Evolutionary conservation across 495 filamentous ascomycete species (phyloP).

Genomic region (Trichoderma reesei): DNA sequence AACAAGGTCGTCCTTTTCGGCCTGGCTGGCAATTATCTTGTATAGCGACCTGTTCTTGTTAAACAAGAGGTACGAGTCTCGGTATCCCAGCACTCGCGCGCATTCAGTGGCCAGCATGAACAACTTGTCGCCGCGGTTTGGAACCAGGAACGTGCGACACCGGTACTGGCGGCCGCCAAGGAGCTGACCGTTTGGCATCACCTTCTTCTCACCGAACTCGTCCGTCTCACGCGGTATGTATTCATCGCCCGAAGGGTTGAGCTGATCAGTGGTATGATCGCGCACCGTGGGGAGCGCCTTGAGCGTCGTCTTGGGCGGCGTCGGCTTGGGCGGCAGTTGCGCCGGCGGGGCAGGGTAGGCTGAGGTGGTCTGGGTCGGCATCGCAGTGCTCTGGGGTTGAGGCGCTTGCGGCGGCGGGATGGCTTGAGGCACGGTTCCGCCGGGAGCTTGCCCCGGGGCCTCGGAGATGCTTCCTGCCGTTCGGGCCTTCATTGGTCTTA

Average conservation of each 20-base stretch:
- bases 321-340: slow-evolving; percentile 55
- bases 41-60: slow-evolving; percentile 97
- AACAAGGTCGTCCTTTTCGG: slow-evolving; percentile 94
- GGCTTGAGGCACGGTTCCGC: slow-evolving; percentile 37
- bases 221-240: slow-evolving; percentile 92
- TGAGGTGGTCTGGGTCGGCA: slow-evolving; percentile 47
- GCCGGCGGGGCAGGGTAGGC: slow-evolving; percentile 48
- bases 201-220: slow-evolving; percentile 89
- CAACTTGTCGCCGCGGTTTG: slow-evolving; percentile 79
- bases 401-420: slow-evolving; percentile 63
- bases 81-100: slow-evolving; percentile 85
- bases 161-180: slow-evolving; percentile 79
- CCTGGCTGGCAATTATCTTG: slow-evolving; percentile 96
- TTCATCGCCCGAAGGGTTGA: slow-evolving; percentile 86
- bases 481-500: slow-evolving; percentile 67
- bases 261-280: slow-evolving; percentile 95
- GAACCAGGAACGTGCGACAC: slow-evolving; percentile 88
- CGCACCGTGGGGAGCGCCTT: slow-evolving; percentile 94
- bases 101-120: slow-evolving; percentile 99
- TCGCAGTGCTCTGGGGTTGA: slow-evolving; percentile 57
- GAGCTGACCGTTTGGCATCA: slow-evolving; percentile 68
- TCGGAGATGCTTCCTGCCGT: slow-evolving; percentile 35
- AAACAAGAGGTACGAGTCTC: slow-evolving; percentile 95
- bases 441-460: slow-evolving; percentile 43
- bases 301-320: slow-evolving; percentile 80